These are phyloP conservation scores for Pichia terricola DNA, from an alignment of 1,139 yeast genomes.

Conservation along the genomic window DNA sequence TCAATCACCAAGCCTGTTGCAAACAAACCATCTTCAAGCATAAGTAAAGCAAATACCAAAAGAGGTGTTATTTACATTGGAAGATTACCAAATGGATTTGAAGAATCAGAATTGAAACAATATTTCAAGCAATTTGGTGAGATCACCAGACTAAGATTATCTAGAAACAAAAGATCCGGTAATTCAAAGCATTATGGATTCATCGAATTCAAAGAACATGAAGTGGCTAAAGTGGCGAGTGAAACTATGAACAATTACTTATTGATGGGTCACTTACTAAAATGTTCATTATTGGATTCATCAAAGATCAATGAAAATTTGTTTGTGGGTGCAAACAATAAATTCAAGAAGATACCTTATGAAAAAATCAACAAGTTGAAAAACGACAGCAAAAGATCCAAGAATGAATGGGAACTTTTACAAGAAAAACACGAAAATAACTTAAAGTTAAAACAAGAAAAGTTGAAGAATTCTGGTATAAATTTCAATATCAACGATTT, in stretches of 20 bases:
- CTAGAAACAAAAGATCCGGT: constrained; percentile 88
- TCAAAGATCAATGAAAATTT: constrained; percentile 40
- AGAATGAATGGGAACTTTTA: constrained; percentile 51
- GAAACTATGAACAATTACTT: constrained; percentile 95
- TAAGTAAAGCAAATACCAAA: constrained; percentile 23
- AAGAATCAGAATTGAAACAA: constrained; percentile 68
- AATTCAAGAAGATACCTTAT: constrained; percentile 59
- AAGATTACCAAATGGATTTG: constrained; percentile 86
- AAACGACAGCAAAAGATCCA: constrained; percentile 47
- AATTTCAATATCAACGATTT: constrained; percentile 30
- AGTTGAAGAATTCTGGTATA: constrained; percentile 47
- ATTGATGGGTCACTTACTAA: constrained; percentile 75
- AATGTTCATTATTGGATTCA: constrained; percentile 46
- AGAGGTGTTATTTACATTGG: constrained; percentile 80
- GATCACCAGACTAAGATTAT: constrained; percentile 64
- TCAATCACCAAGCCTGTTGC: constrained; percentile 22
- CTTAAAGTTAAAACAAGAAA: constrained; percentile 35
- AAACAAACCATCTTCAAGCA: constrained; percentile 16
- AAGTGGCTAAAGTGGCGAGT: constrained; percentile 80
- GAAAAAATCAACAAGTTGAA: constrained; percentile 42
- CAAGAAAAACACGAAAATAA: constrained; percentile 38
- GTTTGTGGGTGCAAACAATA: constrained; percentile 42
- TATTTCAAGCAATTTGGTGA: constrained; percentile 89
- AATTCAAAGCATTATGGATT: constrained; percentile 89
- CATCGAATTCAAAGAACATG: constrained; percentile 64